Base-by-base conservation (phyloP, 192 early-diverging fungal species). In the Spizellomyces sp. region DNA sequence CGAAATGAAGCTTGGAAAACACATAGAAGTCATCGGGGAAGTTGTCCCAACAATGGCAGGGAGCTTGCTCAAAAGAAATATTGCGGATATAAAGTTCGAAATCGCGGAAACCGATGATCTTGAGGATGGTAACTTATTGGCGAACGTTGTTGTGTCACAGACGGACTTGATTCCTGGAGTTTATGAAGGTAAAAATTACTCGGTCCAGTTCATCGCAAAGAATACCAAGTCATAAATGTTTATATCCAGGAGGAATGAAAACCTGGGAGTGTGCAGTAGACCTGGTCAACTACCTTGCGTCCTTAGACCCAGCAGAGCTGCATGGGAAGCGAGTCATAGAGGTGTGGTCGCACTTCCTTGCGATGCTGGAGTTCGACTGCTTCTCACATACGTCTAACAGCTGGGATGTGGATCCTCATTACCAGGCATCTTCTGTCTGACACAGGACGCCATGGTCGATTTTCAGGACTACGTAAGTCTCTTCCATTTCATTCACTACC, bases 251-350 rank as follows among this genome's bases (percentile, higher is more conserved):
- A 48, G 96, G 96, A 10, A 85, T 97, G 64, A 98, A 98, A 79
- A 98, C 96, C 0, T 98, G 96, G 96, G 96, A 98, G 73, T 96
- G 95, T 75, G 88, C 93, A 8, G 66, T 93, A 43, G 96, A 98
- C 81, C 78, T 98, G 59, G 85, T 95, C 17, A 75, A 85, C 56
- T 77, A 76, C 48, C 59, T 84, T 4, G 47, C 60, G 3, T 45
- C 43, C 27, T 54, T 57, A 7, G 75, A 66, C 10, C 19, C 66
- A 19, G 56, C 56, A 7, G 5, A 10, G 7, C 14, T 79, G 19
- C 36, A 57, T 7, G 69, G 74, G 7, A 73, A 72, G 55, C 61
- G 66, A 44, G 69, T 75, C 7, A 48, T 83, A 46, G 80, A 77
- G 75, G 75, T 74, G 55, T 41, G 22, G 17, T 5, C 17, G 1